A percentile compares a stretch with the other conserved stretches of the same genome.
These are phyloP conservation scores for Zygosaccharomyces rouxii DNA, from an alignment of 805 yeast species.

Conservation along the genomic window DNA sequence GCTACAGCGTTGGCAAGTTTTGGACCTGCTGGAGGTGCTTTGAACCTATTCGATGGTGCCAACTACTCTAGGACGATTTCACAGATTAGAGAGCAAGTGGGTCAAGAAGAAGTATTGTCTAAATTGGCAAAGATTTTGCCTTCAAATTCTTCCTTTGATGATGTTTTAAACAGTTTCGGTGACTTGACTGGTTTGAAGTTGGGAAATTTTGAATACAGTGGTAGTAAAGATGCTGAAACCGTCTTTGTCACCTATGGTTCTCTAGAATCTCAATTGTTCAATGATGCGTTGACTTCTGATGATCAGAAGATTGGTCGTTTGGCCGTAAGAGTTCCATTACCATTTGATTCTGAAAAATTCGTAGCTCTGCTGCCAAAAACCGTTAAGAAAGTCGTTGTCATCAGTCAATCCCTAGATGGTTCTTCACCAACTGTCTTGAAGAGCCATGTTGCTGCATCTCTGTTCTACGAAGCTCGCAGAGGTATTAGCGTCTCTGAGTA, in stretches of 20 bases:
- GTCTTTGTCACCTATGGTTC: conserved; percentile 85
- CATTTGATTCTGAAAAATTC: conserved; percentile 66
- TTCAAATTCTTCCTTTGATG: conserved; percentile 22
- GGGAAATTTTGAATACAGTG: conserved; percentile 49
- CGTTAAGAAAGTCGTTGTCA: conserved; percentile 57
- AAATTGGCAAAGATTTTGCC: conserved; percentile 13
- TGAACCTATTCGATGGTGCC: conserved; percentile 80
- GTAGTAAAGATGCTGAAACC: conserved; percentile 56
- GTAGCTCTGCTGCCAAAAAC: conserved; percentile 53
- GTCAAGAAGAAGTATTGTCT: conserved; percentile 12
- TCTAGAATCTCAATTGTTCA: conserved; percentile 53
- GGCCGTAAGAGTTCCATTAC: conserved; percentile 71
- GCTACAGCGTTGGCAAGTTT: conserved; percentile 57
- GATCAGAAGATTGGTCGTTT: conserved; percentile 56
- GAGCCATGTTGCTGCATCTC: conserved; percentile 68
- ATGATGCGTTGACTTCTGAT: conserved; percentile 39
- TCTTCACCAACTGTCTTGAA: conserved; percentile 46
- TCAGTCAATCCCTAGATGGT: conserved; percentile 50
- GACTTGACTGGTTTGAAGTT: conserved; percentile 24
- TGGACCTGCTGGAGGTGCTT: conserved; percentile 40
- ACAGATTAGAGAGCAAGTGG: conserved; percentile 15
- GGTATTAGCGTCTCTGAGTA: conserved; percentile 47
- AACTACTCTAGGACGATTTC: conserved; percentile 33
- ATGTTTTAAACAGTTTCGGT: conserved; percentile 28
- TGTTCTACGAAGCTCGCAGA: conserved; percentile 44